phyloP scores from a whole-genome alignment of 352 stramenopile species.

The Phytophthora aleatoria region DNA sequence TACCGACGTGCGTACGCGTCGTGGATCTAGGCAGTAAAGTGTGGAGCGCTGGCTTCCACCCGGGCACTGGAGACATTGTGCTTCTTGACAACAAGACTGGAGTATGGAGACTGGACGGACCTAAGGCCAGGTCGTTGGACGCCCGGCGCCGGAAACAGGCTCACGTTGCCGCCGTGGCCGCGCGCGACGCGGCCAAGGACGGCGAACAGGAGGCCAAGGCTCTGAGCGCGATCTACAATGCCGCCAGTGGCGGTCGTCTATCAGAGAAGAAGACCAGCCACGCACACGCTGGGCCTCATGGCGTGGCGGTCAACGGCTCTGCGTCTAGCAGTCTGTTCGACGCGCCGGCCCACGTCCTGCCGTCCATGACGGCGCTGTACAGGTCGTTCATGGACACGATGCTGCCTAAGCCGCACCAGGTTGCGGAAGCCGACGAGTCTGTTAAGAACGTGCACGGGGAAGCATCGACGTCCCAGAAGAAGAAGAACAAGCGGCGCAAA shows the following conservation, averaged over 20 bases:
- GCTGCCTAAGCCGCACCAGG: constrained; percentile 65
- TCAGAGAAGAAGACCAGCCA: constrained; percentile 28
- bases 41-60: constrained; percentile 68
- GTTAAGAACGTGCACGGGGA: constrained; percentile 13
- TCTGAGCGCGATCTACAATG: constrained; percentile 52
- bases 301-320: constrained; percentile 20
- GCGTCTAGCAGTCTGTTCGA: constrained; percentile 64
- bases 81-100: constrained; percentile 59
- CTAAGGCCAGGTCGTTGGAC: constrained; percentile 48
- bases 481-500: constrained; percentile 71
- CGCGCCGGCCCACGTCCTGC: constrained; percentile 79
- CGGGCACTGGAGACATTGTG: constrained; percentile 60
- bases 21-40: constrained; percentile 39
- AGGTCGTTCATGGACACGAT: constrained; percentile 89
- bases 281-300: constrained; percentile 23
- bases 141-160: constrained; percentile 44
- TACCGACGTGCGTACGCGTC: constrained; percentile 53
- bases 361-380: constrained; percentile 84
- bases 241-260: constrained; percentile 24
- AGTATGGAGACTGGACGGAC: constrained; percentile 61
- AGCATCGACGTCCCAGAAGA: constrained; percentile 38
- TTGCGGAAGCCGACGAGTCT: constrained; percentile 20
- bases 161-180: constrained; percentile 25
- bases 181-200: constrained; percentile 19
- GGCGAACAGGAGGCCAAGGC: constrained; percentile 44